Percentiles rank a stretch among this genome's conserved stretches.
These are phyloP conservation scores for Torulaspora globosa DNA, from an alignment of 1,139 yeast genomes.

Conservation along the genomic window DNA sequence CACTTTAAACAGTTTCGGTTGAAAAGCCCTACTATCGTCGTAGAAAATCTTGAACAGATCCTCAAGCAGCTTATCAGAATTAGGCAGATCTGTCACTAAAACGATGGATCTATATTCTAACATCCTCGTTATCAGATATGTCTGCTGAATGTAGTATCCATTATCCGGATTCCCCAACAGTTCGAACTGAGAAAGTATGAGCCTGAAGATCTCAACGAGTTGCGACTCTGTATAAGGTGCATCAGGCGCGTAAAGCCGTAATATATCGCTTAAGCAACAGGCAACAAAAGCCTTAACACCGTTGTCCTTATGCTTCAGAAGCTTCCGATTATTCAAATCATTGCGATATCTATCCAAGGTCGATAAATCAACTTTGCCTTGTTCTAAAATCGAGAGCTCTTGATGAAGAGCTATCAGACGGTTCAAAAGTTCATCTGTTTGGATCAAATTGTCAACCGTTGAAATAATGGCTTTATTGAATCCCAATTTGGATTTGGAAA, in stretches of 20 bases:
- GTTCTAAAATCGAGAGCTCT: constrained; percentile 59
- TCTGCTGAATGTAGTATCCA: constrained; percentile 63
- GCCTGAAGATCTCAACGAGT: constrained; percentile 56
- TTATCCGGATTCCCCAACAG: constrained; percentile 55
- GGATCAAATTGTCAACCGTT: constrained; percentile 50
- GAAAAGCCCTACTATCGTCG: constrained; percentile 42
- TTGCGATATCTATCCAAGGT: constrained; percentile 46
- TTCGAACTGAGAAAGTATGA: constrained; percentile 61
- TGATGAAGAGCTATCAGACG: constrained; percentile 49
- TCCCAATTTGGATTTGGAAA: constrained; percentile 29
- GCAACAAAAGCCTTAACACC: constrained; percentile 73
- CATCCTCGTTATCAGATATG: constrained; percentile 61
- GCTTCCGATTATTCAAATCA: constrained; percentile 55
- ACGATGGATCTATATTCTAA: constrained; percentile 80
- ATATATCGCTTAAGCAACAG: constrained; percentile 71
- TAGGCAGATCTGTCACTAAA: constrained; percentile 70
- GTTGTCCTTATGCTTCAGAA: constrained; percentile 55
- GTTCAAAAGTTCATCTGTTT: constrained; percentile 54
- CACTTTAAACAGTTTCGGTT: constrained; percentile 50
- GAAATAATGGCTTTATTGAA: constrained; percentile 52
- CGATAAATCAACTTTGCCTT: constrained; percentile 49
- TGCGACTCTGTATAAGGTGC: constrained; percentile 76
- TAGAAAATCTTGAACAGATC: constrained; percentile 61
- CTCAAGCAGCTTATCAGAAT: constrained; percentile 53
- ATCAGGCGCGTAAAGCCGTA: constrained; percentile 81